Percentiles rank a stretch among this genome's conserved stretches.
phyloP scores from a whole-genome alignment of 2,329 filamentous ascomycete genomes.

The Seiridium cupressi region DNA sequence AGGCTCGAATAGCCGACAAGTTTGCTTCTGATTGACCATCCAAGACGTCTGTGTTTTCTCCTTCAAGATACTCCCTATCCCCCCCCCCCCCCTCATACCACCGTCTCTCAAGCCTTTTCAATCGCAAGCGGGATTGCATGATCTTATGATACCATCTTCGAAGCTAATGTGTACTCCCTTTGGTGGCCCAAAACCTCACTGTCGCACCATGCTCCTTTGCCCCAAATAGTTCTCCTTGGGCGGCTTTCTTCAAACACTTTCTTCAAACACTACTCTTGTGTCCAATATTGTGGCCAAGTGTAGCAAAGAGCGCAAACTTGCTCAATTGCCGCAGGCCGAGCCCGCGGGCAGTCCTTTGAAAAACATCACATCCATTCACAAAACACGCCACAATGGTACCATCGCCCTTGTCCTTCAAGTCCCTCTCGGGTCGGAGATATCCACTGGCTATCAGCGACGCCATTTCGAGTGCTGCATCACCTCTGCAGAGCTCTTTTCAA shows the following conservation, averaged over 20 bases:
- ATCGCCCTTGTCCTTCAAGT: conserved; percentile 14
- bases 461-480: conserved; percentile 25
- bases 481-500: conserved; percentile 25
- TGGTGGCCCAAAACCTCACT: too few relatives aligned
- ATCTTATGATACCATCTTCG: too few relatives aligned
- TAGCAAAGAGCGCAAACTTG: conserved; percentile 10
- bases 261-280: background rate
- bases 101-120: too few relatives aligned
- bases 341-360: background rate
- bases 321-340: conserved; percentile 8
- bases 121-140: too few relatives aligned
- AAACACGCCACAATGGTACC: conserved; percentile 14
- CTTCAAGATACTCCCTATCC: too few relatives aligned
- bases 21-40: too few relatives aligned
- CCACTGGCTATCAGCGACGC: conserved; percentile 19
- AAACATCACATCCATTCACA: background rate
- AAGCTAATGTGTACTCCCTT: too few relatives aligned
- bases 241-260: background rate
- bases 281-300: background rate
- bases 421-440: conserved; percentile 9
- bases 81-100: too few relatives aligned
- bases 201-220: background rate
- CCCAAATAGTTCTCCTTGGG: background rate
- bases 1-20: too few relatives aligned
- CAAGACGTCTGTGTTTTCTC: too few relatives aligned